Conservation (phyloP, 2,329 filamentous ascomycete genomes). For the Lizonia empirigonia region DNA sequence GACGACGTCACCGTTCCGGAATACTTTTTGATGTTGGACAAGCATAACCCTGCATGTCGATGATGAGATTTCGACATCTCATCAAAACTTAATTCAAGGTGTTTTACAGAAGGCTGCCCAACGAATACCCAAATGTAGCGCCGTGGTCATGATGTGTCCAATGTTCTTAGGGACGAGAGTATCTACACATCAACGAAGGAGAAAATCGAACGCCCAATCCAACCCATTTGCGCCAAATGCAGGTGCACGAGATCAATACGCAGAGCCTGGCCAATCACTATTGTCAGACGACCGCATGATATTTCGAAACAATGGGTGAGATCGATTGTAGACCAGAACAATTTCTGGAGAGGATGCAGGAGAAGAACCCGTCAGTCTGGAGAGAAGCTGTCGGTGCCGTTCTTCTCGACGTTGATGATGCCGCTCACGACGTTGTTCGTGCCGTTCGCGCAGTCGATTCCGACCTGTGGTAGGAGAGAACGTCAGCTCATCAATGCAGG, state of each 20-base stretch:
- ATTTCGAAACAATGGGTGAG: neutral
- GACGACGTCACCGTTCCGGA: slow-evolving; percentile 4
- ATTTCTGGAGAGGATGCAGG: slow-evolving; percentile 11
- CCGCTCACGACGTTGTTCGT: slow-evolving; percentile 7
- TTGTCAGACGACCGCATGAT: slow-evolving; percentile 3
- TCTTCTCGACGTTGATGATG: slow-evolving; percentile 5
- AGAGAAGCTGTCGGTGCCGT: neutral
- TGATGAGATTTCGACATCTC: slow-evolving; percentile 3
- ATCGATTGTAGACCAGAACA: neutral
- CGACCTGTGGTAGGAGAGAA: slow-evolving; percentile 1
- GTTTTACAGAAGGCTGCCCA: slow-evolving; percentile 3
- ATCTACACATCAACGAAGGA: slow-evolving; percentile 2
- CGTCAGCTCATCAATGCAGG: slow-evolving; percentile 1
- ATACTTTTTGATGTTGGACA: neutral
- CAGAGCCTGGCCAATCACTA: slow-evolving; percentile 1
- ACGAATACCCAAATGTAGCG: slow-evolving; percentile 8
- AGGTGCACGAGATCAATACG: neutral
- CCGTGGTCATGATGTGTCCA: slow-evolving; percentile 15
- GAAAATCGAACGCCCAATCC: neutral
- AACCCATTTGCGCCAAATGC: neutral
- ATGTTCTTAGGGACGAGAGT: slow-evolving; percentile 4
- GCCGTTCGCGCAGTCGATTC: slow-evolving; percentile 13
- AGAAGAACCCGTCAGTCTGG: neutral
- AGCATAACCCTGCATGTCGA: slow-evolving; percentile 5
- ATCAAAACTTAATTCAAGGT: neutral